A percentile compares a stretch with the other conserved stretches of the same genome.
phyloP scores from a whole-genome alignment of 192 early-diverging fungal genomes.

The Pilobolus umbonatus region DNA sequence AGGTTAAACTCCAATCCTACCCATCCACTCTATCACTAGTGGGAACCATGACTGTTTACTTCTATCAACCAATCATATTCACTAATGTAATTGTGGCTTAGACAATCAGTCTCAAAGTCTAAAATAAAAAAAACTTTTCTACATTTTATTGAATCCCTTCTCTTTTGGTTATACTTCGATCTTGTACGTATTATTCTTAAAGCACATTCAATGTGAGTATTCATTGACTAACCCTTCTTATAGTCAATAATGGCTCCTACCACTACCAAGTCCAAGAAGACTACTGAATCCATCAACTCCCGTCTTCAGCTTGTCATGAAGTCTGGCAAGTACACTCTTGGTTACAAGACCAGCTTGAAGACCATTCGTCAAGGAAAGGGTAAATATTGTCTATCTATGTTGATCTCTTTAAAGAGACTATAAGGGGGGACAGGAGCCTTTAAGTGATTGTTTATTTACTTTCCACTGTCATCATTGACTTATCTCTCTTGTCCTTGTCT shows the following conservation, averaged over 20 bases:
- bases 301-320: constrained; percentile 99
- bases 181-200: background rate
- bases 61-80: too few relatives aligned
- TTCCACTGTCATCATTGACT: background rate
- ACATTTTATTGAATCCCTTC: constrained; percentile 2
- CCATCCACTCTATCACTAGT: too few relatives aligned
- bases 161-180: constrained; percentile 13
- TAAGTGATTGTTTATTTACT: background rate
- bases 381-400: constrained; percentile 32
- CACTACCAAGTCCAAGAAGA: constrained; percentile 77
- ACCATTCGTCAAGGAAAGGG: constrained; percentile 93
- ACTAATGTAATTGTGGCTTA: too few relatives aligned
- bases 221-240: background rate
- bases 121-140: too few relatives aligned
- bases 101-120: too few relatives aligned
- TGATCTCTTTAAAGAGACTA: background rate
- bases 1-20: too few relatives aligned
- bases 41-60: too few relatives aligned
- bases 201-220: background rate
- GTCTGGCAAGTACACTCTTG: constrained; percentile 96
- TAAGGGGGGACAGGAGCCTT: constrained; percentile 16
- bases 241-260: constrained; percentile 30
- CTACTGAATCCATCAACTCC: constrained; percentile 95
- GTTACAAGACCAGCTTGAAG: constrained; percentile 99
- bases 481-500: constrained; percentile 7